Evolutionary conservation across 495 filamentous ascomycete species (phyloP), one percentile per base, ranked within the genome.

Genomic region (Aeminium ludgeri): DNA sequence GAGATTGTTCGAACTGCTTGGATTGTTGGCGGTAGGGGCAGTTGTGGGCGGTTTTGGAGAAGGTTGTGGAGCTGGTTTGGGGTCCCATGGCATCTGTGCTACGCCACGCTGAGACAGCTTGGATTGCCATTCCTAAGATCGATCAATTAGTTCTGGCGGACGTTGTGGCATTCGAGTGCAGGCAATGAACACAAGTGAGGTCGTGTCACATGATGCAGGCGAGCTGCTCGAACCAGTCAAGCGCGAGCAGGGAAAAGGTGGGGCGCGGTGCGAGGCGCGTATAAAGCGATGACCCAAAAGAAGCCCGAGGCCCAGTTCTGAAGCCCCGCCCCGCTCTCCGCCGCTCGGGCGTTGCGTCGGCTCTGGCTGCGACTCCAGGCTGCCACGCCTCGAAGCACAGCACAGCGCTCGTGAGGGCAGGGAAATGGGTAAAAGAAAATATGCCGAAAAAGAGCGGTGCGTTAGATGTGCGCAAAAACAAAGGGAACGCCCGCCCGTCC

Each of bases 11-110:
- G 44, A 19, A 18, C 20, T 34, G 13, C 25, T 13, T 1, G 41
- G 27, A 31, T 37, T n/a, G 38, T 40, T 7, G 34, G 46, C 10
- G 37, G 38, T 12, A 6, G 34, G 32, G 13, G 19, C 34, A 8
- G 40, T 23, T 23, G 15, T 48, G 1, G 39, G 25, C 19, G 43
- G 36, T 35, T 48, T 43, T 20, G 74, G 75, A 5, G 78, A 66
- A 61, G 49, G 23, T 30, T 68, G 62, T 68, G 70, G 48, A 30
- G 53, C 44, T 38, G 70, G 72, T 38, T 72, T 52, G 42, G 89
- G 89, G 54, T 96, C 91, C 91, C 91, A 99, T 17, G 91, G 91
- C 61, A 95, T 96, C 30, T 73, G 65, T 38, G 86, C 91, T 46
- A 93, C 72, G 34, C 78, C 70, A 35, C 85, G 70, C 49, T 74